Evolutionary conservation across 164 flowering plant species (phyloP), one percentile per base, ranked within the genome.

Genomic region (Piper longum): DNA sequence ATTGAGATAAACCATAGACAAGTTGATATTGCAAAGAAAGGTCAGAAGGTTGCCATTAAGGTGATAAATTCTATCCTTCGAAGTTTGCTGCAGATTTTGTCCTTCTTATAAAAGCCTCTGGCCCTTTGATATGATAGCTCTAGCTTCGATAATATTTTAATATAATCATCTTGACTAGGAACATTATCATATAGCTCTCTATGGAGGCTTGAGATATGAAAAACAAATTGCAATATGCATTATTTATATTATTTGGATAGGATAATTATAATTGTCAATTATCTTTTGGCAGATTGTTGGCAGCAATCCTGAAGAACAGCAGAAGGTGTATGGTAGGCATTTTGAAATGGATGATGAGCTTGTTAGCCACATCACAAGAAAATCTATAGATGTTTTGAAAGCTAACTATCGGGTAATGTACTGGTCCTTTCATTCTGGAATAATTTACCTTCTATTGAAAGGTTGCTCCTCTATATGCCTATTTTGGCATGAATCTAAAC

Each of bases 11-110:
- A 91, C 73, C 86, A 90, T 61, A 86, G 82, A 63, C 84, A 95
- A 36, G 88, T 93, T 69, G 95, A 93, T 69, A 16, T 41, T 54
- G 99, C 97, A 41, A 93, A 84, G 82, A 93, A 93, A 74, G 97
- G 97, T 60, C 86, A 79, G 69, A 82, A 78, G 74, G 96, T 88
- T 26, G 97, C 99, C 64, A 83, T 93, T 62, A 90, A 93, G 99
- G 97, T 93, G 82, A 68, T 67, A 43, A 26, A 26, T 26, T 26
- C 36, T 26, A 1, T 26, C 36, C 2, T 26, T 26, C 2, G 36
- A 26, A 26, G 36, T 0, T 26, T 2, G 2, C 1, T 26, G 36
- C 36, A 26, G 36, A 26, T 26, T 0, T 26, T 26, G 1, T 26
- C 36, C 36, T 26, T 26, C 1, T 26, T 26, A 26, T 1, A 2